phyloP scores from a whole-genome alignment of 169 alveolate genomes.

The Cystoisospora suis region DNA sequence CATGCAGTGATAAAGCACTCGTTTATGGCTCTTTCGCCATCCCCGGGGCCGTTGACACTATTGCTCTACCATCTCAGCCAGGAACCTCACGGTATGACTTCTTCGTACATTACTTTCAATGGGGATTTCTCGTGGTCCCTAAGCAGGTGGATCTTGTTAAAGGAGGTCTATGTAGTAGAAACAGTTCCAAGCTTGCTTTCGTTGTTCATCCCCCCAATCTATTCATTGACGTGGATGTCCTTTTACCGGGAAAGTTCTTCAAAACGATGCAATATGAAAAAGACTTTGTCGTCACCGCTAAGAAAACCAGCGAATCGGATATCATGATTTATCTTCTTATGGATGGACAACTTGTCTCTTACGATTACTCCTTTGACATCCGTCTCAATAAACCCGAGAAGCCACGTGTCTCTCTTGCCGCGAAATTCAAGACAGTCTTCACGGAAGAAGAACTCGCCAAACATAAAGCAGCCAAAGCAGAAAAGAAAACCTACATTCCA shows the following conservation, averaged over 20 bases:
- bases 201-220: conserved; percentile 73
- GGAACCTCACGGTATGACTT: conserved; percentile 75
- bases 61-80: conserved; percentile 52
- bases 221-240: conserved; percentile 66
- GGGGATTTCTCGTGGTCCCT: conserved; percentile 77
- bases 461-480: background rate
- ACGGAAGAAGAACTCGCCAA: conserved; percentile 28
- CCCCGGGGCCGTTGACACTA: conserved; percentile 52
- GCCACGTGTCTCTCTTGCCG: conserved; percentile 61
- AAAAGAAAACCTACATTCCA: conserved; percentile 59
- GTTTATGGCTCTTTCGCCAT: conserved; percentile 72
- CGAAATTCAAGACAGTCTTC: conserved; percentile 64
- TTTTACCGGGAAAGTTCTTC: conserved; percentile 67
- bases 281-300: conserved; percentile 74
- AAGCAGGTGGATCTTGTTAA: conserved; percentile 71
- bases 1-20: conserved; percentile 68
- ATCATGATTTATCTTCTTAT: conserved; percentile 71
- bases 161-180: conserved; percentile 64
- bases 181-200: conserved; percentile 68
- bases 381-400: conserved; percentile 70
- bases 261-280: conserved; percentile 68
- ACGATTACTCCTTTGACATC: conserved; percentile 74
- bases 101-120: conserved; percentile 71
- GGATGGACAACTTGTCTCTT: conserved; percentile 73
- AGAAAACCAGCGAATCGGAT: conserved; percentile 74